Percentiles rank a stretch among this genome's conserved stretches.
phyloP scores from a whole-genome alignment of 1,284 basidiomycete genomes.

The Cronartium quercuum region DNA sequence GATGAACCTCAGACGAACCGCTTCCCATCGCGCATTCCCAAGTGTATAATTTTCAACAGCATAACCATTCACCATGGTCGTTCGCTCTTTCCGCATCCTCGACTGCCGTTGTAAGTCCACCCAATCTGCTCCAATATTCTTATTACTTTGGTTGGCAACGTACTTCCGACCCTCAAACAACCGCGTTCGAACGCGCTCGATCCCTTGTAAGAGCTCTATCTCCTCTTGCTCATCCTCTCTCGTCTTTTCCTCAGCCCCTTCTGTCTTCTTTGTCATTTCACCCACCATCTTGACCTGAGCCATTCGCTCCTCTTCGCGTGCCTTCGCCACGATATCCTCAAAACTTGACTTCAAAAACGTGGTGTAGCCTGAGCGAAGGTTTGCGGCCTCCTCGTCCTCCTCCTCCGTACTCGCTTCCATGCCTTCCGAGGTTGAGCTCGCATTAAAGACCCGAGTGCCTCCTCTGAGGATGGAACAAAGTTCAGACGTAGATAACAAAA shows the following conservation, averaged over 20 bases:
- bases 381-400: conserved; percentile 51
- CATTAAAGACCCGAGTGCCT: conserved; percentile 6
- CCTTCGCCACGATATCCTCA: conserved; percentile 40
- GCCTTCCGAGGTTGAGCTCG: conserved; percentile 13
- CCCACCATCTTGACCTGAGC: conserved; percentile 40
- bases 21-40: conserved; percentile 40
- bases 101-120: conserved; percentile 50
- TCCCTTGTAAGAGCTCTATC: conserved; percentile 54
- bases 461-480: conserved; percentile 27
- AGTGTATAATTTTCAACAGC: conserved; percentile 40
- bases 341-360: conserved; percentile 41
- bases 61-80: conserved; percentile 54
- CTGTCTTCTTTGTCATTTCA: conserved; percentile 31
- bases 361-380: conserved; percentile 49
- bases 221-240: conserved; percentile 57
- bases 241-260: conserved; percentile 33
- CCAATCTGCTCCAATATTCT: conserved; percentile 51
- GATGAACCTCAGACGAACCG: conserved; percentile 23
- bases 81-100: conserved; percentile 51
- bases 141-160: conserved; percentile 48
- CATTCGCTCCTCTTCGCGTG: conserved; percentile 38
- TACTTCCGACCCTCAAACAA: conserved; percentile 59
- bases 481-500: conserved; percentile 9
- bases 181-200: conserved; percentile 58
- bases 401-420: conserved; percentile 48